Base-by-base conservation (phyloP, 163 green algal species). In the Chloromonas sp. region DNA sequence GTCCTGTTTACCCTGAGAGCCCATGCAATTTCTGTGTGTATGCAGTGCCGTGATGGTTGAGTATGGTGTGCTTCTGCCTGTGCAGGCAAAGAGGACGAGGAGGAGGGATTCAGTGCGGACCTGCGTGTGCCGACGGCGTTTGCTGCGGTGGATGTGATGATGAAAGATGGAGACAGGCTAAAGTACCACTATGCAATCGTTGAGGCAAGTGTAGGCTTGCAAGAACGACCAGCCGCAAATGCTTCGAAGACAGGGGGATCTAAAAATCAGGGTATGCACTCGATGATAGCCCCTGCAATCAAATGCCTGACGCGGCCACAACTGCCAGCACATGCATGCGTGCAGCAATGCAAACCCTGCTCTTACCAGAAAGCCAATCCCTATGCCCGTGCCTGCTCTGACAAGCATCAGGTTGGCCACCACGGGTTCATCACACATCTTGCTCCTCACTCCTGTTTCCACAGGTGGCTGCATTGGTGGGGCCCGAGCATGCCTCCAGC, bases 141-240 rank as follows among this genome's bases (percentile, higher is more conserved):
- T 87, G 87, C 90, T n/a, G 90, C 89, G 62, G 90, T 91, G 57
- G 90, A 93, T 66, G 86, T 87, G 5, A 91, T 91, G 1, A 80
- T 79, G 11, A 14, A 81, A 1, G 85, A 89, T 84, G 58, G 79
- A 3, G 81, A 81, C 0, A 60, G 11, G 82, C 79, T 91, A 0
- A 79, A 86, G 79, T 93, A 89, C 62, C 90, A 93, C 61, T 93
- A 92, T 60, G 89, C 88, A 0, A 87, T 93, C 62, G 86, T 93
- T 0, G 90, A 93, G 90, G 90, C 90, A 57, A 60, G 82, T 3
- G 5, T 3, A 60, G 15, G 71, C 71, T 79, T 11, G 71, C 5
- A n/a, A 76, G 66, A 76, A 76, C 66, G 66, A 76, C 36, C 36
- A 36, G 36, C 36, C 36, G 36, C 36, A 36, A 36, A 36, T 36